Conservation (phyloP, 23 red algal species). For the Gracilariopsis chorda region DNA sequence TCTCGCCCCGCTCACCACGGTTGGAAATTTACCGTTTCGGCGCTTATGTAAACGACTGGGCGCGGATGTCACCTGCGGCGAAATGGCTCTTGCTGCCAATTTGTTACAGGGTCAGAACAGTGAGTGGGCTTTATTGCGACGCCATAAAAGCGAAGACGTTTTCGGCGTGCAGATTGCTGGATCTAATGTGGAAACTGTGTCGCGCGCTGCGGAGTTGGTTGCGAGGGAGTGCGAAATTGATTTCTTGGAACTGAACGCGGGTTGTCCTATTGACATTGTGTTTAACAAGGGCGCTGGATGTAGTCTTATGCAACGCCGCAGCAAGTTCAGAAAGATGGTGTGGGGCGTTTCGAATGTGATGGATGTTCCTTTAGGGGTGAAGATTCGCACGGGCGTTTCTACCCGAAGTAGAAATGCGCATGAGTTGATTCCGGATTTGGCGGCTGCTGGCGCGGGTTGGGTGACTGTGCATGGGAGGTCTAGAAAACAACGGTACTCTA, state of each 20-base stretch:
- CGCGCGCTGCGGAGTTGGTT: conserved; percentile 71
- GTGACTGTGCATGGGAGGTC: conserved; percentile 86
- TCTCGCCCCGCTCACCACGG: conserved; percentile 86
- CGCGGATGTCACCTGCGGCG: conserved; percentile 82
- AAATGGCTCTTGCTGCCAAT: conserved; percentile 82
- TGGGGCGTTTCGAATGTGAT: conserved; percentile 13
- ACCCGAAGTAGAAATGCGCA: conserved; percentile 42
- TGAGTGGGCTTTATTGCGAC: conserved; percentile 85
- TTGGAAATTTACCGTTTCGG: conserved; percentile 83
- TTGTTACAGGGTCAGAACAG: conserved; percentile 74
- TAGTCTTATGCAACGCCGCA: conserved; percentile 46
- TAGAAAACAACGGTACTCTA: conserved; percentile 79
- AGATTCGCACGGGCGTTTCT: conserved; percentile 73
- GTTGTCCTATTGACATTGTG: conserved; percentile 83
- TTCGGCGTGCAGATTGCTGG: conserved; percentile 93
- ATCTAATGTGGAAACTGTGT: conserved; percentile 53
- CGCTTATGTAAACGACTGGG: conserved; percentile 74
- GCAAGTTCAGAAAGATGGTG: conserved; percentile 65
- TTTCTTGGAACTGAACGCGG: conserved; percentile 87
- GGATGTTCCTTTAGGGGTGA: conserved; percentile 71
- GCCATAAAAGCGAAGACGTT: conserved; percentile 75
- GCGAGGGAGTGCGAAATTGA: conserved; percentile 71
- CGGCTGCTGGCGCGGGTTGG: conserved; percentile 57
- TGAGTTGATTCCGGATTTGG: conserved; percentile 64
- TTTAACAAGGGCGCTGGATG: conserved; percentile 73